Evolutionary conservation across 441 rosid species (phyloP).

Genomic region (Bruguiera hainesii): DNA sequence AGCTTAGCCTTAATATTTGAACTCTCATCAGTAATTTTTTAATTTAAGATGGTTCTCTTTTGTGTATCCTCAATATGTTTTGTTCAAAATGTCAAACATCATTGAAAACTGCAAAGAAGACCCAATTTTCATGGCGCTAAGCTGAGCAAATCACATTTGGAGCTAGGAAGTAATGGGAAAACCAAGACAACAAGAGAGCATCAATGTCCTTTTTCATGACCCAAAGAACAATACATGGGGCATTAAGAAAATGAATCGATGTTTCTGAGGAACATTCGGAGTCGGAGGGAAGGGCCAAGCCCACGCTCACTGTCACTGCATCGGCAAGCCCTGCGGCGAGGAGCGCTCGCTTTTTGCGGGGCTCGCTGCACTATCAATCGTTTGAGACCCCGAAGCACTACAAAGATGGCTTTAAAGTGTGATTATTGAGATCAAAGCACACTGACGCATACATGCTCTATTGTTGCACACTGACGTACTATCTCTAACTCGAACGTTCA

Average conservation of each 20-base stretch:
- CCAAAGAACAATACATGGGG: not conserved
- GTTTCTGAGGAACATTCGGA: constrained; percentile 32
- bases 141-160: too few species aligned
- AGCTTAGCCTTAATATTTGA: too few species aligned
- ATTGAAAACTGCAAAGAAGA: too few species aligned
- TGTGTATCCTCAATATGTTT: too few species aligned
- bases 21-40: too few species aligned
- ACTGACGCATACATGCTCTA: not conserved
- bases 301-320: constrained; percentile 7
- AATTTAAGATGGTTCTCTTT: too few species aligned
- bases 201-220: not conserved
- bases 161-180: not conserved
- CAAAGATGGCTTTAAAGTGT: not conserved
- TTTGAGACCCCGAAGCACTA: not conserved
- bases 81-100: too few species aligned
- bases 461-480: too few species aligned
- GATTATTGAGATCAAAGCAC: constrained; percentile 9
- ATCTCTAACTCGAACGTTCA: too few species aligned
- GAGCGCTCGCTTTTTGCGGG: constrained; percentile 24
- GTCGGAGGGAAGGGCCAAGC: constrained; percentile 3
- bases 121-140: too few species aligned
- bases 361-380: constrained; percentile 23
- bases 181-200: constrained; percentile 17
- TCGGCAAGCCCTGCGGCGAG: constrained; percentile 22
- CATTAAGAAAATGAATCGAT: constrained; percentile 22